phyloP scores from a whole-genome alignment of 2,329 filamentous ascomycete species.

The Curvularia sp. region DNA sequence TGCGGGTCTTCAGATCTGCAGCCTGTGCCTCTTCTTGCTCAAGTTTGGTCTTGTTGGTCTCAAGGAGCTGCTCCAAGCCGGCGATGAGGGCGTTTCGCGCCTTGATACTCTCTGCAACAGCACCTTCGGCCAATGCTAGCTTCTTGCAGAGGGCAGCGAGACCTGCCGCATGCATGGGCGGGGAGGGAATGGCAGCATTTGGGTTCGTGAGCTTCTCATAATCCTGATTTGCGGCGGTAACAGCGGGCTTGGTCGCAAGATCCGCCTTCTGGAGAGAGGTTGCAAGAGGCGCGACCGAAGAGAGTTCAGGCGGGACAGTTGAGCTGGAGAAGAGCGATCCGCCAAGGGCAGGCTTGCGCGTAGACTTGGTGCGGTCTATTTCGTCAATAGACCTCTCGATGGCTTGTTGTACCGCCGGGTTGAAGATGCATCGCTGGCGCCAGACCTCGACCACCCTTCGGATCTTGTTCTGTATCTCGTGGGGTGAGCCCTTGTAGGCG shows the following conservation, averaged over 20 bases:
- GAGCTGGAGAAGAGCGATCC: slow-evolving; percentile 73
- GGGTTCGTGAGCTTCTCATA: slow-evolving; percentile 84
- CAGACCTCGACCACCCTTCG: slow-evolving; percentile 92
- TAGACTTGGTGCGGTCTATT: slow-evolving; percentile 63
- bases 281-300: slow-evolving; percentile 76
- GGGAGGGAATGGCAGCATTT: slow-evolving; percentile 71
- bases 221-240: slow-evolving; percentile 77
- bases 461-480: slow-evolving; percentile 88
- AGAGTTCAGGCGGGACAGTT: slow-evolving; percentile 76
- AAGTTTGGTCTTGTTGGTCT: slow-evolving; percentile 73
- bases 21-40: slow-evolving; percentile 72
- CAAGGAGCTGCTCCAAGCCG: slow-evolving; percentile 82
- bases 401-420: slow-evolving; percentile 76
- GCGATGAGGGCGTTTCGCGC: slow-evolving; percentile 79
- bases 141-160: slow-evolving; percentile 89
- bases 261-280: slow-evolving; percentile 76
- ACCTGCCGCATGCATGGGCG: slow-evolving; percentile 89
- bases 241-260: slow-evolving; percentile 69
- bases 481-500: slow-evolving; percentile 85
- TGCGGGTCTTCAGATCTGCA: slow-evolving; percentile 70
- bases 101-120: slow-evolving; percentile 88
- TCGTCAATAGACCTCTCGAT: slow-evolving; percentile 80
- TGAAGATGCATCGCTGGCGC: slow-evolving; percentile 86
- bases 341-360: slow-evolving; percentile 65
- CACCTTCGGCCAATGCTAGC: slow-evolving; percentile 85